These are phyloP conservation scores for Nannochloris sp. DNA, from an alignment of 139 green algal genomes.

Conservation along the genomic window DNA sequence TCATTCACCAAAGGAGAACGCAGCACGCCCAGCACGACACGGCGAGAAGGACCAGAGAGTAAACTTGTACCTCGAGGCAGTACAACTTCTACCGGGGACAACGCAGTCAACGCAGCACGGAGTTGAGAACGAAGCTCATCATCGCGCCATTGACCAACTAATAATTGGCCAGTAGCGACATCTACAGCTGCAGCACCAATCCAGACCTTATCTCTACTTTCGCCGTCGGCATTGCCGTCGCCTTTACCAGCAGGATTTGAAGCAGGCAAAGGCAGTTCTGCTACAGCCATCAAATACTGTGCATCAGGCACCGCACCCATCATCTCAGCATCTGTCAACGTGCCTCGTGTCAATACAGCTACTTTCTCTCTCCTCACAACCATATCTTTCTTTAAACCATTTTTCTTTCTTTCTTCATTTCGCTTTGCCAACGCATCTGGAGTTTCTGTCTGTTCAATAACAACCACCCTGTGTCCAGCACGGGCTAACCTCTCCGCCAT, in stretches of 20 bases:
- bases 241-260: background rate
- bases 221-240: background rate
- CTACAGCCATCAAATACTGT: slow-evolving; percentile 40
- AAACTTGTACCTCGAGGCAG: slow-evolving; percentile 17
- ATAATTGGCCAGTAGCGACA: slow-evolving; percentile 53
- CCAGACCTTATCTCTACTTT: background rate
- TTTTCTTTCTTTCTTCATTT: slow-evolving; percentile 60
- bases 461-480: slow-evolving; percentile 82
- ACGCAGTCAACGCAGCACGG: slow-evolving; percentile 54
- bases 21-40: slow-evolving; percentile 27
- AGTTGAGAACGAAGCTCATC: slow-evolving; percentile 65
- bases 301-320: slow-evolving; percentile 54
- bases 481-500: slow-evolving; percentile 80
- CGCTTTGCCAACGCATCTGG: slow-evolving; percentile 76
- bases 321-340: slow-evolving; percentile 89
- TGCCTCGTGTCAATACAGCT: slow-evolving; percentile 77
- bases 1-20: slow-evolving; percentile 27
- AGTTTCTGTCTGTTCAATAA: slow-evolving; percentile 96
- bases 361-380: slow-evolving; percentile 85
- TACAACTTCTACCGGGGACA: slow-evolving; percentile 81
- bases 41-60: slow-evolving; percentile 27
- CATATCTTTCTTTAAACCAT: slow-evolving; percentile 44
- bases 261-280: slow-evolving; percentile 15
- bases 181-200: slow-evolving; percentile 73
- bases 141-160: slow-evolving; percentile 63